Evolutionary conservation across 176 grass and related monocot species (phyloP).

Genomic region (Oryza nivara): DNA sequence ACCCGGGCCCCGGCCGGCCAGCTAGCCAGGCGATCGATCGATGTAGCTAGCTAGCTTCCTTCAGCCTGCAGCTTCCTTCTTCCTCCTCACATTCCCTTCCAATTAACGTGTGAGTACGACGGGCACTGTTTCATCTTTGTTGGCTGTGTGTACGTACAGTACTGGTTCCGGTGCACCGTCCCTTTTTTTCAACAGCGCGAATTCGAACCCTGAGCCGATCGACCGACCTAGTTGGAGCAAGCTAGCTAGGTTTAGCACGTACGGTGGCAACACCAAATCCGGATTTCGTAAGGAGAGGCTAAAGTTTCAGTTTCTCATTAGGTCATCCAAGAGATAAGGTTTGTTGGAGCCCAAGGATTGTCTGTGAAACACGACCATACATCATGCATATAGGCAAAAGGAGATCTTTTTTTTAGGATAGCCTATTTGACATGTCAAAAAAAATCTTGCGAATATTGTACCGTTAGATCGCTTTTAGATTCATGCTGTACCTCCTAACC

Average conservation of each 20-base stretch:
- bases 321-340: too few species aligned
- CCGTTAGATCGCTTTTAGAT: too few species aligned
- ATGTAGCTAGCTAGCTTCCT: background rate
- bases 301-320: background rate
- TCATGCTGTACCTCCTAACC: too few species aligned
- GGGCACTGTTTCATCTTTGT: background rate
- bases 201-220: too few species aligned
- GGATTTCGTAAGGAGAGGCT: background rate
- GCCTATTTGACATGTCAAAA: too few species aligned
- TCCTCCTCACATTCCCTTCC: background rate
- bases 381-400: too few species aligned
- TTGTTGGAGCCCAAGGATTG: too few species aligned
- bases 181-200: background rate
- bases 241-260: background rate
- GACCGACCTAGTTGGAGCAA: too few species aligned
- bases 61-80: background rate
- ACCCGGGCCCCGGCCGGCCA: too few species aligned
- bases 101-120: background rate
- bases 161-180: background rate
- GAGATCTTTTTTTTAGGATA: too few species aligned
- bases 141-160: background rate
- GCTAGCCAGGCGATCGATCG: too few species aligned
- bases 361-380: background rate
- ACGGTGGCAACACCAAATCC: background rate
- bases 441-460: too few species aligned